A percentile compares a stretch with the other conserved stretches of the same genome.
These are phyloP conservation scores for Aspergillus avenaceus DNA, from an alignment of 495 filamentous ascomycete species.

Conservation along the genomic window DNA sequence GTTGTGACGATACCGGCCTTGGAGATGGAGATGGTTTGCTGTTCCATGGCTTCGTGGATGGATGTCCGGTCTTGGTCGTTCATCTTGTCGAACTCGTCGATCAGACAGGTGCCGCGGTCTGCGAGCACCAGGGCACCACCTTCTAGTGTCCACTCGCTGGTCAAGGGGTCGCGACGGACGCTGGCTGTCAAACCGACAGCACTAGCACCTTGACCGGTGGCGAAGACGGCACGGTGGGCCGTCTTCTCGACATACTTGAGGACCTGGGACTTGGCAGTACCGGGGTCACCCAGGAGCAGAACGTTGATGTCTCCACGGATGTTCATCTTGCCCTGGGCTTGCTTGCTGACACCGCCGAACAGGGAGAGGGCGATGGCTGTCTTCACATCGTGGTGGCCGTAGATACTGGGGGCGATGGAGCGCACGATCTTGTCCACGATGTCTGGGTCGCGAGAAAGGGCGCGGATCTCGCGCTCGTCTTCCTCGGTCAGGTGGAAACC, in stretches of 20 bases:
- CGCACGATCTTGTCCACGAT: conserved; percentile 93
- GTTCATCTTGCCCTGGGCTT: conserved; percentile 76
- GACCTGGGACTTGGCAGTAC: conserved; percentile 97
- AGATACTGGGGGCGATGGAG: conserved; percentile 96
- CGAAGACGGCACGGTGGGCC: conserved; percentile 95
- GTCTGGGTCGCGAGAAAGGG: conserved; percentile 79
- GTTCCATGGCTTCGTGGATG: conserved; percentile 99
- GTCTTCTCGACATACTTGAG: conserved; percentile 98
- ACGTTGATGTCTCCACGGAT: conserved; percentile 99
- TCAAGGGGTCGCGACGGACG: conserved; percentile 93
- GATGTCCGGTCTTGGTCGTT: conserved; percentile 98
- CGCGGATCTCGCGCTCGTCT: conserved; percentile 89
- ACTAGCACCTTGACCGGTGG: conserved; percentile 94
- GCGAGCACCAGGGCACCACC: conserved; percentile 94
- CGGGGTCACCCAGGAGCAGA: conserved; percentile 92
- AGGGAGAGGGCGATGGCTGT: conserved; percentile 91
- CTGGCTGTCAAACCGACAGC: conserved; percentile 97
- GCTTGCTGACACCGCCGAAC: conserved; percentile 94
- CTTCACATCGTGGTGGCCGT: conserved; percentile 96
- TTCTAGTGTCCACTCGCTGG: conserved; percentile 96
- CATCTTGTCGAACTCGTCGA: conserved; percentile 99
- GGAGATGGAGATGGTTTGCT: conserved; percentile 99
- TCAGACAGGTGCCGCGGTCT: conserved; percentile 92
- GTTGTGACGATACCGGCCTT: conserved; percentile 99
- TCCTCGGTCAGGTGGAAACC: conserved; percentile 95